phyloP scores from a whole-genome alignment of 148 eudicot species.

The Suaeda aralocaspica region DNA sequence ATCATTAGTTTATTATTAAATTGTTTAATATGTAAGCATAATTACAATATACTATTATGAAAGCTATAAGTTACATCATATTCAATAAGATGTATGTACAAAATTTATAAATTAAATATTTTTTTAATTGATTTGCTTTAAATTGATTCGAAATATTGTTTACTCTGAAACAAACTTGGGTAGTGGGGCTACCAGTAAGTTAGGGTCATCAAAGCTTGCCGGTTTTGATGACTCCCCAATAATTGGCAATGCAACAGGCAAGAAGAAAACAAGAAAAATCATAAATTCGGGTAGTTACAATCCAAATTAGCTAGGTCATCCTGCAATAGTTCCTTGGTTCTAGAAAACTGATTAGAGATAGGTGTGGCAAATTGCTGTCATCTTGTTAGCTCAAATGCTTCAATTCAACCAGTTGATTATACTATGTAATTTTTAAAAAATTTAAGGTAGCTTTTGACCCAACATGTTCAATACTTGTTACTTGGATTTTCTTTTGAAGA shows the following conservation, averaged over 20 bases:
- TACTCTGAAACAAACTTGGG: not conserved
- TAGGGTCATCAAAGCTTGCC: not conserved
- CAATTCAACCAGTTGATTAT: not conserved
- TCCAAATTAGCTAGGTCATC: not conserved
- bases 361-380: constrained; percentile 3
- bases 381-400: not conserved
- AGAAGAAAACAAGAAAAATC: not conserved
- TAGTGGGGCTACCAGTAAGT: not conserved
- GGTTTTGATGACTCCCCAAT: not conserved
- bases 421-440: not conserved
- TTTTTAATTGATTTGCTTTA: no score
- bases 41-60: no score
- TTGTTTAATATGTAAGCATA: no score
- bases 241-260: constrained; percentile 2
- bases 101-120: no score
- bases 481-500: not conserved
- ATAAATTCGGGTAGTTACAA: not conserved
- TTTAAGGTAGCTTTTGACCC: not conserved
- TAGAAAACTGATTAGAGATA: not conserved
- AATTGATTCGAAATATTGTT: no score
- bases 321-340: not conserved
- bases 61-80: no score
- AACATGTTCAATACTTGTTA: not conserved
- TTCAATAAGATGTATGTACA: no score
- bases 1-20: no score